Percentiles rank a stretch among this genome's conserved stretches.
phyloP scores from a whole-genome alignment of 192 early-diverging fungal genomes.

The Glomus cerebriforme region DNA sequence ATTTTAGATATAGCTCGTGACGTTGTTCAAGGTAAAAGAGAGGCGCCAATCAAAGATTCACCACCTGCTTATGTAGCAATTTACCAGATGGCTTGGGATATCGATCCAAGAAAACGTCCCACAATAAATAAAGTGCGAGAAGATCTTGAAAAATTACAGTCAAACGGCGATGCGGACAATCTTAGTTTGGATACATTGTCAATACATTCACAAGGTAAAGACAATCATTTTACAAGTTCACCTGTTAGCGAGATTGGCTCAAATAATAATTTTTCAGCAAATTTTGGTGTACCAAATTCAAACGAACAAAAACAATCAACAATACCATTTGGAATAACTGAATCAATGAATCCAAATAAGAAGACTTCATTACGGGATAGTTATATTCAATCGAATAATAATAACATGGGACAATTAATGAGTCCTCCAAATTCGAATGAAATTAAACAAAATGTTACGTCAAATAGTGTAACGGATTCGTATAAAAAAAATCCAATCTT shows the following conservation, averaged over 20 bases:
- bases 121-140: not conserved
- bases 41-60: conserved; percentile 34
- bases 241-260: not conserved
- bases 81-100: conserved; percentile 4
- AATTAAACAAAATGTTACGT: not conserved
- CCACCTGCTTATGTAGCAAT: conserved; percentile 39
- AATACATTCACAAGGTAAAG: not conserved
- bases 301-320: not conserved
- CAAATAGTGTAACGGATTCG: not conserved
- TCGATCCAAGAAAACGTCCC: not conserved
- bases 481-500: not conserved
- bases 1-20: conserved; percentile 12
- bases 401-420: not conserved
- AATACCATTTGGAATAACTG: not conserved
- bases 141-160: not conserved
- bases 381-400: not conserved
- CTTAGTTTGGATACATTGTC: not conserved
- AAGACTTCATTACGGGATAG: not conserved
- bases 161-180: not conserved
- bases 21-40: conserved; percentile 36
- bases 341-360: not conserved
- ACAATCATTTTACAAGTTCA: not conserved
- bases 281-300: not conserved
- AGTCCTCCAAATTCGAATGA: not conserved
- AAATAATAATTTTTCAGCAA: not conserved